A percentile compares a stretch with the other conserved stretches of the same genome.
Evolutionary conservation across 2,329 filamentous ascomycete genomes (phyloP).

Genomic region (Microascus cirrosus): DNA sequence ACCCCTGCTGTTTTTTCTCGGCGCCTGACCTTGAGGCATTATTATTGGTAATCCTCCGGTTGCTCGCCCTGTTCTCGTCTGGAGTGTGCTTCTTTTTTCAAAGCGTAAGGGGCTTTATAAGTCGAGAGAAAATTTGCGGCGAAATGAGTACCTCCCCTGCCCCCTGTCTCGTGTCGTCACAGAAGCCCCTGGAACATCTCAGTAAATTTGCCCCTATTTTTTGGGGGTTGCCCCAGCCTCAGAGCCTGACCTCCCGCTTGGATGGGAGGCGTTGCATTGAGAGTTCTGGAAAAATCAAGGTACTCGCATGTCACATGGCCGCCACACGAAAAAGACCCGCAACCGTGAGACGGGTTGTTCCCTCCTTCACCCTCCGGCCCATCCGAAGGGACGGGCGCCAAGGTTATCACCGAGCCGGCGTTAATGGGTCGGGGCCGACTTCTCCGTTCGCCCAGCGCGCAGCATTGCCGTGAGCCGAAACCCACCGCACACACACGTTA

Average conservation of each 20-base stretch:
- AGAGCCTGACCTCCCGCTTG: neutral
- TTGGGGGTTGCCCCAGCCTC: neutral
- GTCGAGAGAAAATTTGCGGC: too few relatives aligned
- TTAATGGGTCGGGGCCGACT: neutral
- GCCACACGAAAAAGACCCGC: slow-evolving; percentile 5
- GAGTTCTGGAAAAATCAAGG: neutral
- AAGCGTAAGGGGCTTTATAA: too few relatives aligned
- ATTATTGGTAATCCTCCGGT: neutral
- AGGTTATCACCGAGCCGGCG: neutral
- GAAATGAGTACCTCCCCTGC: too few relatives aligned
- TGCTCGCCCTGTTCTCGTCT: neutral
- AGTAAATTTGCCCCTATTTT: too few relatives aligned
- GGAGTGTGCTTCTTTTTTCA: too few relatives aligned
- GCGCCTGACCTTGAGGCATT: neutral
- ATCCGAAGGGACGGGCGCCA: neutral
- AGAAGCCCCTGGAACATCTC: too few relatives aligned
- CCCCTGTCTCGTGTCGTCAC: too few relatives aligned
- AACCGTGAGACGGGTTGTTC: neutral
- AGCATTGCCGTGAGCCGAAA: neutral
- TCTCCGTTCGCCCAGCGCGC: neutral
- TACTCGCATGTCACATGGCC: slow-evolving; percentile 3
- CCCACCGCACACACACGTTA: neutral
- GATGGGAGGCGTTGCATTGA: neutral
- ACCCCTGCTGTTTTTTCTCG: neutral
- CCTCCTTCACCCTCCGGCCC: neutral